Percentiles rank a stretch among this genome's conserved stretches.
Evolutionary conservation across 352 stramenopile genomes (phyloP).

Genomic region (Halophytophthora batemanensis): DNA sequence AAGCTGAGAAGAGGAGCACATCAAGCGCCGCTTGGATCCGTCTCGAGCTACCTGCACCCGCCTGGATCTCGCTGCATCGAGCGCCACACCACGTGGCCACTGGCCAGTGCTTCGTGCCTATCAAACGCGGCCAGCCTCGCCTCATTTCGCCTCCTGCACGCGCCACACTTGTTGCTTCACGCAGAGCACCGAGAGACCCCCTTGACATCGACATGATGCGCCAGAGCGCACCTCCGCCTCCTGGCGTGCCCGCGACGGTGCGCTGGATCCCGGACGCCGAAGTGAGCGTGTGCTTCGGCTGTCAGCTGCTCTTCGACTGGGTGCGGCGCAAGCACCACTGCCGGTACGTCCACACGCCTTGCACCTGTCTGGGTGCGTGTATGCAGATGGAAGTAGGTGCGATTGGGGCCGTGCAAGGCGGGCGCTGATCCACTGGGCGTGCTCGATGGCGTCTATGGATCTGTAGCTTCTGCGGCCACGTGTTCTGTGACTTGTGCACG

Average conservation of each 20-base stretch:
- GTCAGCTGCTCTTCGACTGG: slow-evolving; percentile 86
- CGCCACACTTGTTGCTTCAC: no score
- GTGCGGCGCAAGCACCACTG: slow-evolving; percentile 90
- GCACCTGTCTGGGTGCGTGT: neutral
- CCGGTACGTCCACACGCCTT: slow-evolving; percentile 25
- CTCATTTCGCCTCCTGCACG: no score
- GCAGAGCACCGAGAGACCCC: no score
- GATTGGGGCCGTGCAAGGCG: no score
- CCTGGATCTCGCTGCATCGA: no score
- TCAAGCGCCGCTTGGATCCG: no score
- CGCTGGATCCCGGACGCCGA: slow-evolving; percentile 83
- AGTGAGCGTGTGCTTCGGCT: slow-evolving; percentile 73
- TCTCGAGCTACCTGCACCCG: no score
- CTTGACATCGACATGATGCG: slow-evolving; percentile 10
- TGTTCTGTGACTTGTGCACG: slow-evolving; percentile 81
- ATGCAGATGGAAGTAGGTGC: neutral
- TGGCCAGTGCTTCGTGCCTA: no score
- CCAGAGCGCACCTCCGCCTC: slow-evolving; percentile 5
- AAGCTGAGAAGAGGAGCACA: no score
- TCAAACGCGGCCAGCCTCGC: no score
- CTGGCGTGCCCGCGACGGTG: slow-evolving; percentile 52
- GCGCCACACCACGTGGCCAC: no score
- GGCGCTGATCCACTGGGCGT: no score
- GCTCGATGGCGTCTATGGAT: neutral
- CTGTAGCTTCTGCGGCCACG: slow-evolving; percentile 59